These are phyloP conservation scores for Vigna nakashimae DNA, from an alignment of 306 rosid genomes.

Conservation along the genomic window DNA sequence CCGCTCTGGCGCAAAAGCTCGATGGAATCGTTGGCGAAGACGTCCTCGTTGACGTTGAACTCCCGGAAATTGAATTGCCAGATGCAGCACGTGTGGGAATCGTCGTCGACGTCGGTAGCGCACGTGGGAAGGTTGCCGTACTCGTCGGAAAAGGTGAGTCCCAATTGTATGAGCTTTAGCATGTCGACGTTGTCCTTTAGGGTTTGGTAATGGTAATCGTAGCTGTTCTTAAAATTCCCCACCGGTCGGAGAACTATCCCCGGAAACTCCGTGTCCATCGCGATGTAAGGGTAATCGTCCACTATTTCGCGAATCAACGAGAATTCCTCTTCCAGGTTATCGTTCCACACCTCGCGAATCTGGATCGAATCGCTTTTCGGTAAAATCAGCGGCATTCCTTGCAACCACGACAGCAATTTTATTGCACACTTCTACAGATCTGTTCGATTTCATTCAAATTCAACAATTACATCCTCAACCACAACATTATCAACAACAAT, in stretches of 20 bases:
- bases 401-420: conserved; percentile 6
- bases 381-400: conserved; percentile 50
- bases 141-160: conserved; percentile 60
- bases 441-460: background rate
- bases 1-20: conserved; percentile 63
- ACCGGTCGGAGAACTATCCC: conserved; percentile 59
- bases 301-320: conserved; percentile 52
- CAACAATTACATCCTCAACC: too few relatives aligned
- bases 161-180: conserved; percentile 59
- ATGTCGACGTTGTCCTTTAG: conserved; percentile 59
- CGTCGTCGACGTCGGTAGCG: background rate
- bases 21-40: conserved; percentile 60
- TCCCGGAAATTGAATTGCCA: conserved; percentile 68
- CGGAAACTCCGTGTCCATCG: conserved; percentile 66
- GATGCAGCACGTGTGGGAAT: conserved; percentile 35
- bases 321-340: conserved; percentile 58
- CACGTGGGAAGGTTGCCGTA: conserved; percentile 53
- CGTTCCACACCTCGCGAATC: conserved; percentile 66
- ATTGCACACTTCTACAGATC: background rate
- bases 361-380: conserved; percentile 53
- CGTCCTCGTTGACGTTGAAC: conserved; percentile 57
- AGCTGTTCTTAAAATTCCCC: conserved; percentile 57
- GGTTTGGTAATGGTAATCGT: conserved; percentile 62
- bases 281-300: conserved; percentile 55
- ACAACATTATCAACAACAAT: too few relatives aligned